These are phyloP conservation scores for Scytalidium lignicola DNA, from an alignment of 2,329 filamentous ascomycete species.

Conservation along the genomic window DNA sequence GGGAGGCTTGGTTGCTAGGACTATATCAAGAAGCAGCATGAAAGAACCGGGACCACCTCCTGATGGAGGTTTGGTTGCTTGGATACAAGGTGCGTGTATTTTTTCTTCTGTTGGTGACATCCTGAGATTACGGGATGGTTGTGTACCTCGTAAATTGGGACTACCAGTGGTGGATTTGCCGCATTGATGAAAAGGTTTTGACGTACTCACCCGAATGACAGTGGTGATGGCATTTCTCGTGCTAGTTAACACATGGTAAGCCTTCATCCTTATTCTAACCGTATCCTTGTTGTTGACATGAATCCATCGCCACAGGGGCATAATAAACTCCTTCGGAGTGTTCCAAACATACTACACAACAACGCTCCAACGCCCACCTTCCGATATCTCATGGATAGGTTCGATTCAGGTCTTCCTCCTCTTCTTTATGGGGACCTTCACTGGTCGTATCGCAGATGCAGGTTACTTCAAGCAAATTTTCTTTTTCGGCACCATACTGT, in stretches of 20 bases:
- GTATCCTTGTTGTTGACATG: background rate
- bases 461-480: slow-evolving; percentile 32
- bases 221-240: slow-evolving; percentile 12
- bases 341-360: slow-evolving; percentile 40
- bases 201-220: background rate
- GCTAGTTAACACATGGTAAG: slow-evolving; percentile 25
- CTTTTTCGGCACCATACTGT: slow-evolving; percentile 23
- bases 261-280: too few relatives aligned
- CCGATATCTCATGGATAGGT: slow-evolving; percentile 41
- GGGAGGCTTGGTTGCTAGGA: slow-evolving; percentile 10
- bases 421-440: slow-evolving; percentile 35
- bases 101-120: background rate
- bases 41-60: slow-evolving; percentile 25
- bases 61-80: slow-evolving; percentile 24
- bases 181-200: background rate
- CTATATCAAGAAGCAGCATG: slow-evolving; percentile 20
- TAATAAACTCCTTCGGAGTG: slow-evolving; percentile 36
- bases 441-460: slow-evolving; percentile 34
- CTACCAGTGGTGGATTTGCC: too few relatives aligned
- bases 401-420: slow-evolving; percentile 37
- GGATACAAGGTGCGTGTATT: slow-evolving; percentile 22
- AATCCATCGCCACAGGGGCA: slow-evolving; percentile 20
- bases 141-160: too few relatives aligned
- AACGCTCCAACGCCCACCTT: slow-evolving; percentile 26
- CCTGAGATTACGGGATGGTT: background rate